phyloP scores from a whole-genome alignment of 305 asterid genomes.

The Vinca major region DNA sequence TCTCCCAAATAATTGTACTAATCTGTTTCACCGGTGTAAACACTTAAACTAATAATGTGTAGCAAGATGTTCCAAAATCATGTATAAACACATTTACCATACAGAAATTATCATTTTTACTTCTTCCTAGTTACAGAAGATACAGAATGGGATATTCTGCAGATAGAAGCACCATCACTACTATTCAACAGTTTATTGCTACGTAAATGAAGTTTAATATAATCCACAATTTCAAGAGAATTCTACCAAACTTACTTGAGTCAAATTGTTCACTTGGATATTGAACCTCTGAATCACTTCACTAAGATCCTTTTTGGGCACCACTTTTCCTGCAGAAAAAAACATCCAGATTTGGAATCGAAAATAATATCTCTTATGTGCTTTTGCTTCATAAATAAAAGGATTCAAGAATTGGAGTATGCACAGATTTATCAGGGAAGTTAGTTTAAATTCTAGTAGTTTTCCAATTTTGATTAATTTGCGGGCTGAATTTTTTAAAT shows the following conservation, averaged over 20 bases:
- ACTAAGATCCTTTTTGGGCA: slow-evolving; percentile 51
- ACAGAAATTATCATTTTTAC: background rate
- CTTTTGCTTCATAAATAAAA: too few relatives aligned
- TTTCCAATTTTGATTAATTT: too few relatives aligned
- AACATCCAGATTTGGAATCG: slow-evolving; percentile 10
- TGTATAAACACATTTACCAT: background rate
- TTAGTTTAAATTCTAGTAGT: too few relatives aligned
- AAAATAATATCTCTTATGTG: background rate
- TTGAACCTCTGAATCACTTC: slow-evolving; percentile 67
- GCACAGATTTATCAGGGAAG: background rate
- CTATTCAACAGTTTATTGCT: background rate
- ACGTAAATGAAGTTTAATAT: background rate
- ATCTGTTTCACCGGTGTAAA: background rate
- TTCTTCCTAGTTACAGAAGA: background rate
- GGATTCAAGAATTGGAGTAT: too few relatives aligned
- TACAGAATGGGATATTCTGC: background rate
- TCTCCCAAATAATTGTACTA: background rate
- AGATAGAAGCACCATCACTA: slow-evolving; percentile 1
- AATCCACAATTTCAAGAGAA: slow-evolving; percentile 5
- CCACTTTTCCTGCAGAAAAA: slow-evolving; percentile 49
- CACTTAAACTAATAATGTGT: background rate
- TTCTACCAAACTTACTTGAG: slow-evolving; percentile 59
- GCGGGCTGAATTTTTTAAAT: too few relatives aligned
- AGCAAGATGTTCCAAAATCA: background rate
- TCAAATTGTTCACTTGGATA: slow-evolving; percentile 88